Percentiles rank a stretch among this genome's conserved stretches.
Evolutionary conservation across 148 eudicot species (phyloP).

Genomic region (Rhododendron kiyosumense): DNA sequence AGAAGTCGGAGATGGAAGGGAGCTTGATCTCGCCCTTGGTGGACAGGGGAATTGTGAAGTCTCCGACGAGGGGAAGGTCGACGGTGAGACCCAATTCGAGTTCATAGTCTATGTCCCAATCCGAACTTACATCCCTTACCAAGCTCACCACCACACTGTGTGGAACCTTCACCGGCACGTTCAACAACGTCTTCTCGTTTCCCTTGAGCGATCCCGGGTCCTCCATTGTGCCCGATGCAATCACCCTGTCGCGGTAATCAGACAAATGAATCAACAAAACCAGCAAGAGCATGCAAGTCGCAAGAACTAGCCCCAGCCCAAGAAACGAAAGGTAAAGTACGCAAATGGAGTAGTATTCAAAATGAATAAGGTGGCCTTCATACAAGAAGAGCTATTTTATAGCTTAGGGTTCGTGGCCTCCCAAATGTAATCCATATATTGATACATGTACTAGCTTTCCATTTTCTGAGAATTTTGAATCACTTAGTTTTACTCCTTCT

Average conservation of each 20-base stretch:
- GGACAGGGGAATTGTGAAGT: conserved; percentile 42
- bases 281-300: neutral
- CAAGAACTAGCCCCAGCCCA: neutral
- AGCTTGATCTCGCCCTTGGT: conserved; percentile 53
- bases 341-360: too few relatives aligned
- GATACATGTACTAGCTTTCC: too few relatives aligned
- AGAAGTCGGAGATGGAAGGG: conserved; percentile 30
- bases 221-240: conserved; percentile 42
- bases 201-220: conserved; percentile 53
- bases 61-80: conserved; percentile 45
- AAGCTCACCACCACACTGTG: conserved; percentile 38
- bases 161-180: conserved; percentile 41
- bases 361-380: neutral
- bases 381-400: neutral
- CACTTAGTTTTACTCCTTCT: too few relatives aligned
- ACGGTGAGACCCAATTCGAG: conserved; percentile 35
- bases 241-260: conserved; percentile 24
- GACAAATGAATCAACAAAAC: conserved; percentile 21
- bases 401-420: too few relatives aligned
- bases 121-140: conserved; percentile 39
- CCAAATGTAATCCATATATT: too few relatives aligned
- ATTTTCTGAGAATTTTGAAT: too few relatives aligned
- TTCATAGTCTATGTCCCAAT: conserved; percentile 58
- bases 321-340: neutral
- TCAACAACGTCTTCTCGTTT: conserved; percentile 29